Base-by-base conservation (phyloP, 345 rosid genomes). In the Mallotus nudiflorus region DNA sequence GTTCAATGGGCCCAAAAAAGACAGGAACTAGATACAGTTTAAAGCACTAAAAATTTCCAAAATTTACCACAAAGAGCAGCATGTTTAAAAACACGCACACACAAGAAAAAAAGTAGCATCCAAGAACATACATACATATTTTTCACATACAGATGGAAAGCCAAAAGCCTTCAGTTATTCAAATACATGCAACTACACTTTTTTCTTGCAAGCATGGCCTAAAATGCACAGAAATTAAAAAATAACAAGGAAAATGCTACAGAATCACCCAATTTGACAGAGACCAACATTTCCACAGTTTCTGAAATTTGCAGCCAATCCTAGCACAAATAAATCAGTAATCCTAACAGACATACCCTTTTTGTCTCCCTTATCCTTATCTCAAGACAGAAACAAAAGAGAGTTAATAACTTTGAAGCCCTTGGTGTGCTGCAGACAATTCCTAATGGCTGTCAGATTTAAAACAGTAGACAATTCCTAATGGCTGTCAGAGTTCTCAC, bases 371-470 rank as follows among this genome's bases (percentile, higher is more conserved):
- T n/a, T 15, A 39, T 71, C 64, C 42, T 33, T 56, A 29, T 59
- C 42, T 52, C 27, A 15, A 45, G 66, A 40, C 72, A 64, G 28
- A 44, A 53, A 45, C 45, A 2, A 44, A 22, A 73, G n/a, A 45
- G 29, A 73, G 35, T 48, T 65, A 50, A 57, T 9, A 35, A 33
- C 9, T 49, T 70, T 65, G 35, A 59, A 61, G 22, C 37, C 42
- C 58, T 18, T 49, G 28, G 53, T 62, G 55, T 39, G 40, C 58
- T 49, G 49, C 16, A 78, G 73, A 73, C 78, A 77, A 75, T 35
- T 75, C 64, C 68, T 72, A 61, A 69, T 31, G 74, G 74, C 62
- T 67, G 72, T 79, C 85, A 76, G 81, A 42, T 8, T 12, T 8
- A 42, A 1, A 42, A 4, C 46, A 3, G 48, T 16, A 78, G 73